Conservation (phyloP, 2,329 filamentous ascomycete species). For the Aspergillus japonicus region DNA sequence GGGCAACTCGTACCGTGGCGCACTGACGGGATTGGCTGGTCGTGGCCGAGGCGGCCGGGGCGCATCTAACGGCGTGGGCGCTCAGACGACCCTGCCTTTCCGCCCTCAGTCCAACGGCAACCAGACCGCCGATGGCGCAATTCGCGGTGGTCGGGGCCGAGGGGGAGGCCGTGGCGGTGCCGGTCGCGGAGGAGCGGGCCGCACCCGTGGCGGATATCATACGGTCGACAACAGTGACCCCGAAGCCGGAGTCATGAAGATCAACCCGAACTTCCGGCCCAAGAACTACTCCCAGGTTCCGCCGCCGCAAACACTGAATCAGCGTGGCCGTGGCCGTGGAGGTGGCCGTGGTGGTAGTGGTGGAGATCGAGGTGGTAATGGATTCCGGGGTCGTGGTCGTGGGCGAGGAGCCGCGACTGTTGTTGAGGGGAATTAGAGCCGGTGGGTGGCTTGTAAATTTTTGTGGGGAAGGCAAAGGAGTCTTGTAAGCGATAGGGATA, state of each 20-base stretch:
- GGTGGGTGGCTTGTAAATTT: no score
- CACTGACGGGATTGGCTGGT: constrained; percentile 49
- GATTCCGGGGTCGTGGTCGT: constrained; percentile 30
- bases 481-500: no score
- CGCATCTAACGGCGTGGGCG: constrained; percentile 24
- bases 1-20: constrained; percentile 58
- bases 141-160: constrained; percentile 34
- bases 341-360: constrained; percentile 21
- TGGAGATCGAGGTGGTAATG: constrained; percentile 30
- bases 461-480: no score
- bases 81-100: constrained; percentile 30
- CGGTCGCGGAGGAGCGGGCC: constrained; percentile 31
- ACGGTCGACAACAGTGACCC: constrained; percentile 51
- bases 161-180: constrained; percentile 13
- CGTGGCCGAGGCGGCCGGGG: constrained; percentile 35
- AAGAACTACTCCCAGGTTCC: constrained; percentile 55
- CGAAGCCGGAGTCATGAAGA: constrained; percentile 52
- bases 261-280: constrained; percentile 58
- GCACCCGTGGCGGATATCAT: constrained; percentile 38
- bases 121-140: constrained; percentile 20
- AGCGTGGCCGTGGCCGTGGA: constrained; percentile 34
- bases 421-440: constrained; percentile 3
- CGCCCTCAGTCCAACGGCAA: constrained; percentile 31
- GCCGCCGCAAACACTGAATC: constrained; percentile 43
- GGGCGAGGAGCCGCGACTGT: constrained; percentile 26